Percentiles rank a stretch among this genome's conserved stretches.
These are phyloP conservation scores for Coelastrella sp. DNA, from an alignment of 139 green algal genomes.

Conservation along the genomic window DNA sequence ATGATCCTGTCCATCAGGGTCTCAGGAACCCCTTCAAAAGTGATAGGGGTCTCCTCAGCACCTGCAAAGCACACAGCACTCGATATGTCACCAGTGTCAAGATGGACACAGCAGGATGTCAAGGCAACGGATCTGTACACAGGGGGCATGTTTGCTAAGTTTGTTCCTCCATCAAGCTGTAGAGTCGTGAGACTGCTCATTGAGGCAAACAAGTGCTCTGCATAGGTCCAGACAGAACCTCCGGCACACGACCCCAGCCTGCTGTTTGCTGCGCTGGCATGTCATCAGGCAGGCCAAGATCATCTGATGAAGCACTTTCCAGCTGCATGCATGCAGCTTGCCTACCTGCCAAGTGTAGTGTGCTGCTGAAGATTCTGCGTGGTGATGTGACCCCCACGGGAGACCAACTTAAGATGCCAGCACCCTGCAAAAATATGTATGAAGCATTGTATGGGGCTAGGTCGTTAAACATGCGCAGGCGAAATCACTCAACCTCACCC, in stretches of 20 bases:
- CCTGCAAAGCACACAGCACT: not conserved
- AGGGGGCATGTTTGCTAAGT: no score
- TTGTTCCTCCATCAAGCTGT: no score
- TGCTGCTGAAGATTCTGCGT: slow-evolving; percentile 23
- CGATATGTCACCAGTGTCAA: no score
- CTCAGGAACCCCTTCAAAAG: slow-evolving; percentile 68
- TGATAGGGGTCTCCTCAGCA: slow-evolving; percentile 24
- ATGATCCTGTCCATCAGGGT: slow-evolving; percentile 60
- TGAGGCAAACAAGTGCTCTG: no score
- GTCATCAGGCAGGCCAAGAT: no score
- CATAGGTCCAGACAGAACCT: no score
- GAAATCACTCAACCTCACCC: not conserved
- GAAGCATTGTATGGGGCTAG: not conserved
- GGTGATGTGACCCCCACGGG: slow-evolving; percentile 30
- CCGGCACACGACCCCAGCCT: no score
- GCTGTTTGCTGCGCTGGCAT: no score
- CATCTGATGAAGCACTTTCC: not conserved
- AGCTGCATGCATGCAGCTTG: not conserved
- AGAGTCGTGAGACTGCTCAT: no score
- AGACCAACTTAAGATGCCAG: slow-evolving; percentile 48
- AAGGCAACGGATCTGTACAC: no score
- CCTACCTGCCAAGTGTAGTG: slow-evolving; percentile 18
- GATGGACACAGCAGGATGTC: no score
- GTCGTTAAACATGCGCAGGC: not conserved
- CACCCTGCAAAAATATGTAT: not conserved